phyloP scores from a whole-genome alignment of 179 eudicot genomes.

The Camellia oleifera region DNA sequence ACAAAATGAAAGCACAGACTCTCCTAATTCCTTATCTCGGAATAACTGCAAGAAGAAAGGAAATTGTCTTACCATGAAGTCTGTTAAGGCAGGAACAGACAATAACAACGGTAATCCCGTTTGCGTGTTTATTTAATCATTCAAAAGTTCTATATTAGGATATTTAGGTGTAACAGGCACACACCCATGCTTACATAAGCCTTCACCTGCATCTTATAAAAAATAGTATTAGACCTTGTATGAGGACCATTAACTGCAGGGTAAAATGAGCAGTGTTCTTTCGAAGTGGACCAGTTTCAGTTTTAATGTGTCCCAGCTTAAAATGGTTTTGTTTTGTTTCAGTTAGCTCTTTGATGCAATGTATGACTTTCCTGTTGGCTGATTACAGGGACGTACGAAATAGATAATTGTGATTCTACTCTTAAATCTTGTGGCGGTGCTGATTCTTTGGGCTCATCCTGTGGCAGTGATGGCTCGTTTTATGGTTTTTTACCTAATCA shows the following conservation, averaged over 20 bases:
- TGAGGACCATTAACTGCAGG: not conserved
- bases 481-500: slow-evolving; percentile 21
- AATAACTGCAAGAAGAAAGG: slow-evolving; percentile 15
- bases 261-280: not conserved
- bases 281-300: not conserved
- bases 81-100: slow-evolving; percentile 10
- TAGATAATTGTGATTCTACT: not conserved
- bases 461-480: slow-evolving; percentile 16
- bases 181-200: not conserved
- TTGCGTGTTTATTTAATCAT: not conserved
- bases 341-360: not conserved
- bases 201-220: not conserved
- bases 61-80: slow-evolving; percentile 15
- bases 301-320: slow-evolving; percentile 3
- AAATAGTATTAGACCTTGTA: slow-evolving; percentile 2
- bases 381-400: slow-evolving; percentile 2
- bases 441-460: slow-evolving; percentile 22
- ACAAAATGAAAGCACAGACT: slow-evolving; percentile 24
- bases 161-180: not conserved
- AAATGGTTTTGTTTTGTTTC: not conserved
- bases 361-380: not conserved
- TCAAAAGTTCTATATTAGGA: not conserved
- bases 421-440: slow-evolving; percentile 17
- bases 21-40: slow-evolving; percentile 10
- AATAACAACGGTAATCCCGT: slow-evolving; percentile 5